Conservation (phyloP, 1,284 basidiomycete species). For the Polyporus tsugae region DNA sequence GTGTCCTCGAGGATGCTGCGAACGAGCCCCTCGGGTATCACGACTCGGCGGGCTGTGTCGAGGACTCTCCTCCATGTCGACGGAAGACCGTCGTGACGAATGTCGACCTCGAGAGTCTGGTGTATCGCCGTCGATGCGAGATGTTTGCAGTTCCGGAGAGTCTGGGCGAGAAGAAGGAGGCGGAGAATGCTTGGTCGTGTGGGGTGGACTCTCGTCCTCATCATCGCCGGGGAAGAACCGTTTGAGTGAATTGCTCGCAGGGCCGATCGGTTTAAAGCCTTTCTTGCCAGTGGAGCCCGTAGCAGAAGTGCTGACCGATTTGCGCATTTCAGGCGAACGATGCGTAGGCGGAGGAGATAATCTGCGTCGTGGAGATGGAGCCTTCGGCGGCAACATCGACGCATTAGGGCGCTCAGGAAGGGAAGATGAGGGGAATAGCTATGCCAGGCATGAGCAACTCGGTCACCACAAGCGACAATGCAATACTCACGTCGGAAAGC, state of each 20-base stretch:
- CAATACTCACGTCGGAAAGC: constrained; percentile 30
- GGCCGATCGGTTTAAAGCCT: constrained; percentile 72
- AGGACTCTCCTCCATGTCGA: constrained; percentile 27
- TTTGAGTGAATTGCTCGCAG: constrained; percentile 66
- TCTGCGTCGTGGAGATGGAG: constrained; percentile 20
- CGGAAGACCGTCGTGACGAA: constrained; percentile 18
- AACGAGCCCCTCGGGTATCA: background rate
- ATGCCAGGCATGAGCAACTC: background rate
- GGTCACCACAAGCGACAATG: background rate
- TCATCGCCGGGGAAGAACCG: constrained; percentile 79
- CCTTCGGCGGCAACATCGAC: constrained; percentile 30
- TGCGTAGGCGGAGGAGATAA: constrained; percentile 22
- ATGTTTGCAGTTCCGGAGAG: constrained; percentile 29
- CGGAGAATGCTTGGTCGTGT: constrained; percentile 19
- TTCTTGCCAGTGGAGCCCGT: constrained; percentile 44
- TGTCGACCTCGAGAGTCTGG: constrained; percentile 17
- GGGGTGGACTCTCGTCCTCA: constrained; percentile 53
- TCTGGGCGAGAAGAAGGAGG: constrained; percentile 17
- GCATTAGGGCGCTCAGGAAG: constrained; percentile 27
- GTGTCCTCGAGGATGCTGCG: background rate
- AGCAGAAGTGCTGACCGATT: constrained; percentile 11
- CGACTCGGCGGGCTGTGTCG: constrained; percentile 8
- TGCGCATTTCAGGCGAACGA: constrained; percentile 17
- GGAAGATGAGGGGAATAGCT: constrained; percentile 27
- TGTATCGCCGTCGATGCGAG: constrained; percentile 25